Percentiles rank a stretch among this genome's conserved stretches.
Conservation (phyloP, 805 yeast species). For the Metschnikowia matae region DNA sequence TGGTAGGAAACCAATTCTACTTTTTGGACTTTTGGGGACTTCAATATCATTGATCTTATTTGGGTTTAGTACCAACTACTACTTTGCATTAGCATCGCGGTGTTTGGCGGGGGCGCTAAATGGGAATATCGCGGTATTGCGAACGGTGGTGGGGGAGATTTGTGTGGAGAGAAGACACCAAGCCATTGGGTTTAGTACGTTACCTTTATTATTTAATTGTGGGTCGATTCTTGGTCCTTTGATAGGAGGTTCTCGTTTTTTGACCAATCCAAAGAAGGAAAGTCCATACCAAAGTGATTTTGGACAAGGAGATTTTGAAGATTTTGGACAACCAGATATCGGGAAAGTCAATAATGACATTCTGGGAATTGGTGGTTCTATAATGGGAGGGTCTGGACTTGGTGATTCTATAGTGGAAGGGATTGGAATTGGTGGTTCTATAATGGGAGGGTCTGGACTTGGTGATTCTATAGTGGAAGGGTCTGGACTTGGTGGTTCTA, state of each 20-base stretch:
- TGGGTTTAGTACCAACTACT: constrained; percentile 52
- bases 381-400: no score
- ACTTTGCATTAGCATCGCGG: constrained; percentile 51
- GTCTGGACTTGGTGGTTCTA: neutral
- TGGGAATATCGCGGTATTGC: constrained; percentile 62
- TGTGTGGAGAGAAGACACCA: constrained; percentile 55
- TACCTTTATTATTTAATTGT: constrained; percentile 59
- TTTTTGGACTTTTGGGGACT: constrained; percentile 52
- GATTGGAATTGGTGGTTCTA: no score
- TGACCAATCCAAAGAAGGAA: constrained; percentile 41
- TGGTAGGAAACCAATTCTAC: constrained; percentile 54
- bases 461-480: neutral
- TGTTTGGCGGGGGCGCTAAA: constrained; percentile 53
- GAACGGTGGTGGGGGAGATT: constrained; percentile 60
- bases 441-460: no score
- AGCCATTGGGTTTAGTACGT: constrained; percentile 56
- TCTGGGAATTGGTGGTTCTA: no score
- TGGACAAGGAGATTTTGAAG: no score
- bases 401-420: no score
- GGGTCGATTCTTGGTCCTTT: constrained; percentile 62
- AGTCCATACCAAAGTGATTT: constrained; percentile 15
- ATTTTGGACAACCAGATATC: no score
- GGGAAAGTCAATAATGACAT: no score
- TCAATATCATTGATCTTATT: constrained; percentile 44
- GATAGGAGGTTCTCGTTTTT: constrained; percentile 47